Evolutionary conservation across 257 asterid genomes (phyloP).

Genomic region (Ehretia macrophylla): DNA sequence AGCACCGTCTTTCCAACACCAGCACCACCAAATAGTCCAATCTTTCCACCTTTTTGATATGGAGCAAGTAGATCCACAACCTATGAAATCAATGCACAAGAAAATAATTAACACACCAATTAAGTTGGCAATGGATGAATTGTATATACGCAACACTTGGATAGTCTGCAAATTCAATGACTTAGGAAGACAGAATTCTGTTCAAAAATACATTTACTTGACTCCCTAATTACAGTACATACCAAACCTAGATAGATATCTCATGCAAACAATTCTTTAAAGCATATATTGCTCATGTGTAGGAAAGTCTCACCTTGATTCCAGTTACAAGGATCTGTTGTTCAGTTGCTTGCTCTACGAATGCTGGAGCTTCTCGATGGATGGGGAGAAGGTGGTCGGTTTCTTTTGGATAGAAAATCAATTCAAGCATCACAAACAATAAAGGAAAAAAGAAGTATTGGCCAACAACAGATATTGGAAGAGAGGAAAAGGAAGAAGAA

Average conservation of each 20-base stretch:
- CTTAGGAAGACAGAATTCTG: neutral
- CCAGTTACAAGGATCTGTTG: constrained; percentile 95
- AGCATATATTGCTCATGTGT: neutral
- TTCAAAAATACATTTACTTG: neutral
- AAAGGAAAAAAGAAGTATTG: neutral
- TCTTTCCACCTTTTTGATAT: constrained; percentile 97
- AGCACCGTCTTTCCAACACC: constrained; percentile 97
- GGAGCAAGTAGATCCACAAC: constrained; percentile 99
- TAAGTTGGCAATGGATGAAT: neutral
- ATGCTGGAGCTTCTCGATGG: constrained; percentile 95
- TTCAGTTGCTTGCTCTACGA: constrained; percentile 93
- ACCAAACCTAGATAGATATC: neutral
- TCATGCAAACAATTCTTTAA: neutral
- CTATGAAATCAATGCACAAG: constrained; percentile 20
- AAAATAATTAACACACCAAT: neutral
- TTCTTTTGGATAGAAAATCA: constrained; percentile 21
- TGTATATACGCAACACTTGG: neutral
- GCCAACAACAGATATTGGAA: neutral
- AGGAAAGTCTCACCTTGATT: constrained; percentile 57
- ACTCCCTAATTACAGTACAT: neutral
- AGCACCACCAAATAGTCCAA: constrained; percentile 98
- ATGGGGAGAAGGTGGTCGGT: constrained; percentile 88
- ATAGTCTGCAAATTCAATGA: neutral
- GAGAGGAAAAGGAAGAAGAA: neutral
- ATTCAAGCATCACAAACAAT: neutral